Percentiles rank a stretch among this genome's conserved stretches.
Evolutionary conservation across 129 eudicot species (phyloP).

Genomic region (Rutidosis leptorrhynchoides): DNA sequence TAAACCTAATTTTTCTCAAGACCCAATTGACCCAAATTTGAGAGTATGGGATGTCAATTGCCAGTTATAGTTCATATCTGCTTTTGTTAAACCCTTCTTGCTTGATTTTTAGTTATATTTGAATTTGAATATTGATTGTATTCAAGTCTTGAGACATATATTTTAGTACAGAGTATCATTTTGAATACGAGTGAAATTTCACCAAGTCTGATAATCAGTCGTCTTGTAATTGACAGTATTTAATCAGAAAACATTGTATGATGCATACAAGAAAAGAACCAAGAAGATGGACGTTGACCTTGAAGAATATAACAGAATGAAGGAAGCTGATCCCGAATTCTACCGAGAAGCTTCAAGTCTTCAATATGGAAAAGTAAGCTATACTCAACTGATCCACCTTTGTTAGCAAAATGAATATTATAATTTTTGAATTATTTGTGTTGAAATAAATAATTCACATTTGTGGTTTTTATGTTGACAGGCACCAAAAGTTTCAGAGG

Average conservation of each 20-base stretch:
- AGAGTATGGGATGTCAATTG: too few species aligned
- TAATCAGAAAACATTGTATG: conserved; percentile 82
- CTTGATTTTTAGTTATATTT: background rate
- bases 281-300: conserved; percentile 69
- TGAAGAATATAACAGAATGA: conserved; percentile 79
- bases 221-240: conserved; percentile 50
- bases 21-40: too few species aligned
- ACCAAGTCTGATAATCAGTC: background rate
- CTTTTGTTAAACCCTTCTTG: background rate
- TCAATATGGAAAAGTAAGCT: conserved; percentile 87
- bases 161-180: too few species aligned
- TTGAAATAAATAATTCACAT: background rate
- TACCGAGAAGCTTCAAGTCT: conserved; percentile 95
- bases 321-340: conserved; percentile 95
- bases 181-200: background rate
- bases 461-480: conserved; percentile 21
- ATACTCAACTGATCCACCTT: background rate
- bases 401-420: too few species aligned
- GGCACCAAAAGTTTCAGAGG: conserved; percentile 83
- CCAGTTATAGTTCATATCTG: too few species aligned
- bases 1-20: too few species aligned
- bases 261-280: conserved; percentile 92
- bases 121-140: background rate
- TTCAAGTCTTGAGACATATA: too few species aligned
- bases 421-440: too few species aligned